Evolutionary conservation across 495 filamentous ascomycete species (phyloP).

Genomic region (Elaphomyces granulatus): DNA sequence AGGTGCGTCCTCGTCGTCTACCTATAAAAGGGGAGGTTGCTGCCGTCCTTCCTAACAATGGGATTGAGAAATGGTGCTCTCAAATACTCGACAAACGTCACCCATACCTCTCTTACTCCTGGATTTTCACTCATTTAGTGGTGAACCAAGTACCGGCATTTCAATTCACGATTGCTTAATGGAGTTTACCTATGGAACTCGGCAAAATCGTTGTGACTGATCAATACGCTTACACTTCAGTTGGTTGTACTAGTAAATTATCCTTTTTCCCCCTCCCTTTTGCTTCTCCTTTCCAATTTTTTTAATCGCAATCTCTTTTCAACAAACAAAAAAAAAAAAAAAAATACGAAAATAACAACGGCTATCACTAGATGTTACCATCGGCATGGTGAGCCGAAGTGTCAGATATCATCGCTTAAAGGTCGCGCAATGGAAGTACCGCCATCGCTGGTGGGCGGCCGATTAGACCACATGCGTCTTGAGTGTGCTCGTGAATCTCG

Average conservation of each 20-base stretch:
- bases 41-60: not conserved
- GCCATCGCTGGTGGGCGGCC: constrained; percentile 6
- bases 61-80: too few relatives aligned
- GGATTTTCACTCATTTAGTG: too few relatives aligned
- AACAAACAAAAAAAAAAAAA: not conserved
- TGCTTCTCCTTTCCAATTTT: not conserved
- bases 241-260: not conserved
- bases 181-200: too few relatives aligned
- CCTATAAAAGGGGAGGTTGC: constrained; percentile 1
- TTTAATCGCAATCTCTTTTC: not conserved
- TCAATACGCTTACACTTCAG: not conserved
- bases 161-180: too few relatives aligned
- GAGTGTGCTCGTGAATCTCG: constrained; percentile 14
- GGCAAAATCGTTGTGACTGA: too few relatives aligned
- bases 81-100: too few relatives aligned
- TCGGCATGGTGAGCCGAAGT: not conserved
- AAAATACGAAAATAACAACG: constrained; percentile 2
- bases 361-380: not conserved
- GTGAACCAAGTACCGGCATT: too few relatives aligned
- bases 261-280: not conserved
- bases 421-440: not conserved
- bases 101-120: too few relatives aligned
- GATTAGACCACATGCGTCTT: constrained; percentile 10
- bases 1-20: constrained; percentile 4
- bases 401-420: not conserved